Evolutionary conservation across 2,329 filamentous ascomycete genomes (phyloP), one percentile per base, ranked within the genome.

Genomic region (Diaporthe sp.): DNA sequence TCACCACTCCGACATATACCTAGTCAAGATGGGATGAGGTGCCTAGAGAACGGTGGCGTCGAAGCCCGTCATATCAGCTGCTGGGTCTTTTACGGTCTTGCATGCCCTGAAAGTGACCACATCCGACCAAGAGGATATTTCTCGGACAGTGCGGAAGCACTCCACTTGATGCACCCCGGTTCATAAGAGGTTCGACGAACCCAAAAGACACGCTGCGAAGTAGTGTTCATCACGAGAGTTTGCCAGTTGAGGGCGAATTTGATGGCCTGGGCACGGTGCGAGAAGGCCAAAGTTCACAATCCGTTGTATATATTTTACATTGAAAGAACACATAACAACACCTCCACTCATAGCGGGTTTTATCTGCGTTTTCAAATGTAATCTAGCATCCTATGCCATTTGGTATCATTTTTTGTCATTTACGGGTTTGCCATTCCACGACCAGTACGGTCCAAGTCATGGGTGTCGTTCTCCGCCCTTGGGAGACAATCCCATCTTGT

Each of bases 351-450:
- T 25, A 6, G 3, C 4, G 30, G 7, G 19, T 22, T 58, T 38
- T 50, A 30, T 52, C 25, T 17, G 15, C 55, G 45, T 52, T 52
- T 40, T 42, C 2, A 57, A 42, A 35, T 66, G 50, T 66, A 33
- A 30, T 52, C 40, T 70, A 22, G 25, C 38, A 74, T 71, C 47
- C 35, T 55, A 70, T 47, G 55, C 50, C 47, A 58, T 35, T 28
- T 58, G 72, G 68, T 74, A 76, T 76, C 72, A 69, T 71, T 66
- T 64, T 47, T 57, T 54, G 9, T 72, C 68, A 28, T 55, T 42
- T 33, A 45, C 30, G 15, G 10, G 45, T 33, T n/a, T 64, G 35
- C 25, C 25, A 13, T 54, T 40, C 42, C 9, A 33, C n/a, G 5
- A 54, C n/a, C 8, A 40, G 13, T 28, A 38, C 9, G 33, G 33